Evolutionary conservation across 139 green algal genomes (phyloP), one percentile per base, ranked within the genome.

Genomic region (Marvania coccoides): DNA sequence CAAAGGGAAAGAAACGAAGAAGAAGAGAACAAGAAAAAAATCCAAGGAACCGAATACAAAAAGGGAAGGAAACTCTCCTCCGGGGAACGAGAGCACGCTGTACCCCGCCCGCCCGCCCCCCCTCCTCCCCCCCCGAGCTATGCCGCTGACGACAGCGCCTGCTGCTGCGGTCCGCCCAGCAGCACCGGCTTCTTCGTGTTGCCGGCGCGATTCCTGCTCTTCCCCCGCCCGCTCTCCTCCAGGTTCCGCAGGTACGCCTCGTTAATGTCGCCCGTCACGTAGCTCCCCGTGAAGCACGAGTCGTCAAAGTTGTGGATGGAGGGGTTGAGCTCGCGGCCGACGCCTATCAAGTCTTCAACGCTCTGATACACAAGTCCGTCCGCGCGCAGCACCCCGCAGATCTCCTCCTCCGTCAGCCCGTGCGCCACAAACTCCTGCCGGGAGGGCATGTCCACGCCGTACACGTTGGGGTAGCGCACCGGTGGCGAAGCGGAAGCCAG

Each of bases 401-500:
- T 86, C 70, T 94, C 64, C 35, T 92, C 83, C 53, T 92, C 86
- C 6, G 69, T 88, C 19, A 93, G 77, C 14, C 85, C 80, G 59
- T 91, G 77, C 5, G 89, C 91, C 38, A 96, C 91, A 79, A 98
- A 96, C 82, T 98, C 93, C 74, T 86, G 83, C 31, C 81, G 64
- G 55, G 69, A 91, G 61, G 95, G 95, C 88, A 98, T 95, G 81
- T 99, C 95, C 54, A 99, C 95, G 38, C 95, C 95, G 69, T 99
- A 99, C 60, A 99, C 96, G 79, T 98, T 99, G 55, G 94, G 90
- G 79, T 85, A 90, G 5, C 87, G 86, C 63, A 98, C 94, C 1
- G 95, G 91, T 0, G 95, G 95, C 6, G 88, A 87, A 4, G 94
- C 83, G 26, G 81, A 93, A 0, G 95, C 93, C 12, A 99, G 83